Evolutionary conservation across 305 asterid genomes (phyloP).

Genomic region (Fraxinus xanthoxyloides): DNA sequence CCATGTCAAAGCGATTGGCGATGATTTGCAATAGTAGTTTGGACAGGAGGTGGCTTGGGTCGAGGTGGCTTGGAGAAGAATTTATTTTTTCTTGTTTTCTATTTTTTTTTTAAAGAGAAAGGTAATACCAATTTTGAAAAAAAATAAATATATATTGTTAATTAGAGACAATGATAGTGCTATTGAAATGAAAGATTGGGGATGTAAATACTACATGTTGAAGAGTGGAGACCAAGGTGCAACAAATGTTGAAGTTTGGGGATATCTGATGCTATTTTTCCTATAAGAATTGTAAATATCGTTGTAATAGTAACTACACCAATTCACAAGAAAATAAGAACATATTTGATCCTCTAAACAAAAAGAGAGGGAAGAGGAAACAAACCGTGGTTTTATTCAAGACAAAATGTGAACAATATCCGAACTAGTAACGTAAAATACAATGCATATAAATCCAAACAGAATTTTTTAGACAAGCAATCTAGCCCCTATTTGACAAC

Average conservation of each 20-base stretch:
- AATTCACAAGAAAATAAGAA: background rate
- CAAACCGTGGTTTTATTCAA: background rate
- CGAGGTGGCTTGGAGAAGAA: background rate
- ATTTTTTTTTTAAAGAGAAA: background rate
- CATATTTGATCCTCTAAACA: background rate
- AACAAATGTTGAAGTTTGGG: background rate
- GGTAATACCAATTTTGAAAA: background rate
- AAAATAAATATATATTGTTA: background rate
- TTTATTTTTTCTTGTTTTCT: background rate
- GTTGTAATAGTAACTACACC: background rate
- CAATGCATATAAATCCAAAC: background rate
- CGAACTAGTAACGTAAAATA: background rate
- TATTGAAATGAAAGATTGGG: background rate
- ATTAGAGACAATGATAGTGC: background rate
- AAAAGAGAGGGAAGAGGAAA: background rate
- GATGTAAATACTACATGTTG: background rate
- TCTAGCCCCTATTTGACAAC: background rate
- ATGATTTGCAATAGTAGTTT: background rate
- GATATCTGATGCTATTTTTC: background rate
- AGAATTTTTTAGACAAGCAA: background rate
- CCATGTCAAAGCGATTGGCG: background rate
- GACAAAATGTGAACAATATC: background rate
- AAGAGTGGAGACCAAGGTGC: background rate
- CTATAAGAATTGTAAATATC: background rate
- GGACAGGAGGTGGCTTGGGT: background rate